These are phyloP conservation scores for Metschnikowia continentalis DNA, from an alignment of 805 yeast genomes.

Conservation along the genomic window DNA sequence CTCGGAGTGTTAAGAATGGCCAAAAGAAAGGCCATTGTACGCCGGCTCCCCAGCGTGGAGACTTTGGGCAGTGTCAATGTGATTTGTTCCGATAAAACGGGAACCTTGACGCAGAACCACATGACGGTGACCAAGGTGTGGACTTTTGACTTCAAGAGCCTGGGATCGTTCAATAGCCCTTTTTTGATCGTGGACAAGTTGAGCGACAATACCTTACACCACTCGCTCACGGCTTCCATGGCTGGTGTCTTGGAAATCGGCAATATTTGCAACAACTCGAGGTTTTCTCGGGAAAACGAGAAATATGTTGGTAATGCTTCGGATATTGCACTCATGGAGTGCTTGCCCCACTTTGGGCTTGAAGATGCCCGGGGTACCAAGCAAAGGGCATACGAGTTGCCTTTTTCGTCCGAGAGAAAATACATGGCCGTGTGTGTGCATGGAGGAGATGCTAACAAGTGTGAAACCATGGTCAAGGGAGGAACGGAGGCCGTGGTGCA, in stretches of 20 bases:
- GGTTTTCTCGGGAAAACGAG: constrained; percentile 62
- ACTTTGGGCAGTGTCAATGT: constrained; percentile 93
- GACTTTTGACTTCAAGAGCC: constrained; percentile 57
- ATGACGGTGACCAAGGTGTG: constrained; percentile 85
- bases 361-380: constrained; percentile 63
- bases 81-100: constrained; percentile 88
- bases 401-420: constrained; percentile 81
- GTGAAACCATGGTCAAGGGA: constrained; percentile 76
- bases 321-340: constrained; percentile 85
- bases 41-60: constrained; percentile 91
- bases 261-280: constrained; percentile 71
- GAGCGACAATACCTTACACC: constrained; percentile 36
- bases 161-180: constrained; percentile 35
- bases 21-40: constrained; percentile 85
- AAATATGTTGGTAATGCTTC: constrained; percentile 88
- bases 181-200: constrained; percentile 47
- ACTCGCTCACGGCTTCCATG: constrained; percentile 52
- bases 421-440: constrained; percentile 82
- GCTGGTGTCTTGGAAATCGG: constrained; percentile 58
- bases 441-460: constrained; percentile 52
- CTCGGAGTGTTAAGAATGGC: constrained; percentile 97
- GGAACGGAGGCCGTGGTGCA: constrained; percentile 75
- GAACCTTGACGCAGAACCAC: constrained; percentile 84
- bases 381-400: constrained; percentile 65
- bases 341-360: constrained; percentile 63